Evolutionary conservation across 2,329 filamentous ascomycete species (phyloP).

Genomic region (Helicocarpus griseus): DNA sequence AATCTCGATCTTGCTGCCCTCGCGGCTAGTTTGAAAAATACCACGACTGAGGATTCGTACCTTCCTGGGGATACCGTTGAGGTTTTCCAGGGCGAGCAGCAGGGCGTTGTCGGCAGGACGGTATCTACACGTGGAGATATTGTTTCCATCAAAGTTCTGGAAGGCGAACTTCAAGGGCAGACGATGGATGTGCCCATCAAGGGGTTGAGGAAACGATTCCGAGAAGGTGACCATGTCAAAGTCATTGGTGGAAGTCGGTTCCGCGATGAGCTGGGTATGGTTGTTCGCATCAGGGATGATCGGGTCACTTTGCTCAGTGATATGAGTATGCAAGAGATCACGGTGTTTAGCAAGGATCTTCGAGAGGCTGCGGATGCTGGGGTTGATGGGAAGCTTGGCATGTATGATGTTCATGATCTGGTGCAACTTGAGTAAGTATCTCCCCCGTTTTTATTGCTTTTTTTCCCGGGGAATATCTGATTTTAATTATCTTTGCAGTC

Average conservation of each 20-base stretch:
- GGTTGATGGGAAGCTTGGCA: slow-evolving; percentile 68
- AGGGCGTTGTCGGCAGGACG: slow-evolving; percentile 77
- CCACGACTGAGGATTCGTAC: slow-evolving; percentile 71
- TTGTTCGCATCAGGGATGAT: slow-evolving; percentile 87
- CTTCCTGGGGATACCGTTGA: slow-evolving; percentile 93
- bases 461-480: too few relatives aligned
- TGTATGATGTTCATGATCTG: slow-evolving; percentile 85
- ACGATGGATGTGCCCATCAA: slow-evolving; percentile 88
- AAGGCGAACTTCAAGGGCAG: slow-evolving; percentile 73
- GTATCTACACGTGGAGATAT: slow-evolving; percentile 84
- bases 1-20: slow-evolving; percentile 87
- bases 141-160: slow-evolving; percentile 74
- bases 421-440: slow-evolving; percentile 71
- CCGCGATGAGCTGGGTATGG: slow-evolving; percentile 91
- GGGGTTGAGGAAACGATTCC: slow-evolving; percentile 85
- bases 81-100: slow-evolving; percentile 91
- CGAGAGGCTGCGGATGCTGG: slow-evolving; percentile 88
- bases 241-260: slow-evolving; percentile 94
- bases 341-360: slow-evolving; percentile 94
- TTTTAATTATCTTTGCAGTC: slow-evolving; percentile 31
- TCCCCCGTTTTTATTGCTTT: neutral
- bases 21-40: slow-evolving; percentile 79
- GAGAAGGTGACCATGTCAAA: slow-evolving; percentile 92
- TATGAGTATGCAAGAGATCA: slow-evolving; percentile 86
- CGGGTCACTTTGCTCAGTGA: slow-evolving; percentile 88